Conservation (phyloP, 2,329 filamentous ascomycete genomes). For the Penicillium psychrosexuale region DNA sequence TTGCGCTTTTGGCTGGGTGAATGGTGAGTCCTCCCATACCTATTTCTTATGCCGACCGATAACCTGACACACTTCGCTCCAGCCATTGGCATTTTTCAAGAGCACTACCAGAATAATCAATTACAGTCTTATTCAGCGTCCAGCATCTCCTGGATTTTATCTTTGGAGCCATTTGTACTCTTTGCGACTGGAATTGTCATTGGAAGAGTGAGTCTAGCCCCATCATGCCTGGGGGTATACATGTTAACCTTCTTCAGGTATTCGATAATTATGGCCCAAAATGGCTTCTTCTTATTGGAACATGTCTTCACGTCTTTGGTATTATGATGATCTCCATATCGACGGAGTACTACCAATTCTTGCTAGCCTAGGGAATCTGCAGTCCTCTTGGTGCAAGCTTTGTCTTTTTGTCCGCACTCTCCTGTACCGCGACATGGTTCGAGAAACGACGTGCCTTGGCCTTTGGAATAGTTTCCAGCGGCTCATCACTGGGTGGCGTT, state of each 20-base stretch:
- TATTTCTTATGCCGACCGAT: neutral
- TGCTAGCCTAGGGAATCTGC: slow-evolving; percentile 54
- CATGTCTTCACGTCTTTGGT: slow-evolving; percentile 55
- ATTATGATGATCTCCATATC: slow-evolving; percentile 57
- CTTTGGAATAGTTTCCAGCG: slow-evolving; percentile 53
- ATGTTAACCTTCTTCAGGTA: slow-evolving; percentile 37
- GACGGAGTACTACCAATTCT: slow-evolving; percentile 54
- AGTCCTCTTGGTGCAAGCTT: slow-evolving; percentile 50
- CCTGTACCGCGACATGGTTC: slow-evolving; percentile 52
- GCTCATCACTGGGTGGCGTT: slow-evolving; percentile 56
- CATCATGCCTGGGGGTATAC: neutral
- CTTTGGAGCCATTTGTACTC: slow-evolving; percentile 56
- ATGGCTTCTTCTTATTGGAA: slow-evolving; percentile 50
- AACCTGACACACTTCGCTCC: neutral
- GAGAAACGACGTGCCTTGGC: slow-evolving; percentile 50
- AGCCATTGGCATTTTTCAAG: slow-evolving; percentile 55
- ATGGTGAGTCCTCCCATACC: slow-evolving; percentile 28
- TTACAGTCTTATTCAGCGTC: slow-evolving; percentile 50
- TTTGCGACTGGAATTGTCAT: slow-evolving; percentile 56
- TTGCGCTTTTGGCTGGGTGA: slow-evolving; percentile 48
- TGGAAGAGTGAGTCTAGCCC: slow-evolving; percentile 35
- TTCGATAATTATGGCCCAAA: slow-evolving; percentile 63
- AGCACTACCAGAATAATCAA: slow-evolving; percentile 53
- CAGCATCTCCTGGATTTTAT: slow-evolving; percentile 58
- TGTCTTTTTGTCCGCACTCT: slow-evolving; percentile 47